phyloP scores from a whole-genome alignment of 805 yeast species.

The Candida schatavii region DNA sequence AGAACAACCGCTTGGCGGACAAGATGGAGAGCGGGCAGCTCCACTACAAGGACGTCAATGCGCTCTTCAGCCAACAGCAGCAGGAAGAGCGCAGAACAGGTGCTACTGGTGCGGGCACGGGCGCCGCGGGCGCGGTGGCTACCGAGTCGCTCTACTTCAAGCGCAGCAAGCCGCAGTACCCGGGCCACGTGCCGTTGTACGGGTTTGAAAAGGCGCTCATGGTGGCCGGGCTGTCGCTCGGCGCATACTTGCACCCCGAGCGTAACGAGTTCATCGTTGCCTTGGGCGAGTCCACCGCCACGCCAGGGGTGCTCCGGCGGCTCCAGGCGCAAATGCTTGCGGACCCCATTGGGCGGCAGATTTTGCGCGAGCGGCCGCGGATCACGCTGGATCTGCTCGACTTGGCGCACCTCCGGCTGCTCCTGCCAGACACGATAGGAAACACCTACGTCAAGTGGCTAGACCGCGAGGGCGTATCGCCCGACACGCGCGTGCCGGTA shows the following conservation, averaged over 20 bases:
- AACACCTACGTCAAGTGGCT: constrained; percentile 78
- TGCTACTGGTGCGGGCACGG: not conserved
- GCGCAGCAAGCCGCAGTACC: constrained; percentile 50
- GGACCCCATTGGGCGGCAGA: constrained; percentile 72
- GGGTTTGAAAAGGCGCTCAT: constrained; percentile 59
- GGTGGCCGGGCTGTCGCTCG: constrained; percentile 71
- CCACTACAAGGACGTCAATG: constrained; percentile 29
- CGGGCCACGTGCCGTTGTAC: constrained; percentile 77
- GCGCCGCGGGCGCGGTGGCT: constrained; percentile 11
- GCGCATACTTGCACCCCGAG: constrained; percentile 75
- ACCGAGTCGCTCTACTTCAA: constrained; percentile 29
- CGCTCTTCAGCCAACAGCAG: constrained; percentile 1
- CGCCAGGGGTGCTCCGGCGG: constrained; percentile 58
- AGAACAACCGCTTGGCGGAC: constrained; percentile 55
- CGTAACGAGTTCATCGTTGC: constrained; percentile 73
- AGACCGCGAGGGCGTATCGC: constrained; percentile 82
- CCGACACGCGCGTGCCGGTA: constrained; percentile 90
- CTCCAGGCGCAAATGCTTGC: constrained; percentile 72
- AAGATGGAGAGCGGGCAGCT: constrained; percentile 53
- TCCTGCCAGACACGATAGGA: constrained; percentile 75
- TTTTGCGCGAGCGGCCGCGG: constrained; percentile 77
- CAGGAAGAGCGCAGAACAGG: not conserved
- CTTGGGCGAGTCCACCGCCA: constrained; percentile 87
- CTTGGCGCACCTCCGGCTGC: constrained; percentile 52
- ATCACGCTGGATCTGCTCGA: constrained; percentile 73